Base-by-base conservation (phyloP, 495 filamentous ascomycete genomes). In the Hypoxylon lienhwacheense region DNA sequence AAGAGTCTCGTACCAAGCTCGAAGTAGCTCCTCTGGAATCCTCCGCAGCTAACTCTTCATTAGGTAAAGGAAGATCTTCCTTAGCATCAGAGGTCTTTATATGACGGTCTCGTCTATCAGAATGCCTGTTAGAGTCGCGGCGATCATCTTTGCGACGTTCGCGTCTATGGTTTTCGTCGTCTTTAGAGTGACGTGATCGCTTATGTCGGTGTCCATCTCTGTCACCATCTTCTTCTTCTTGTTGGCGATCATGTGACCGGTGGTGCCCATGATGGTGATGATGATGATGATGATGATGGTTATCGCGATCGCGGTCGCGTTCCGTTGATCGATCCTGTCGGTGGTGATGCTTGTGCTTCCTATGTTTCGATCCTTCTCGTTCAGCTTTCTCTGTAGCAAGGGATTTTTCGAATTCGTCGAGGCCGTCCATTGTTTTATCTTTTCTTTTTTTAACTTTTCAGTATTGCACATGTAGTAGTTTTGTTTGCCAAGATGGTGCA, bases 1-100 rank as follows among this genome's bases (percentile, higher is more conserved):
- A 98, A 3, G 87, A 81, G 71, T 97, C 95, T 48, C 93, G 73
- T 22, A 62, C 59, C 4, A 71, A 53, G 0, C 40, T 61, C 20
- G 66, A 63, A 24, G 36, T 43, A 15, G 61, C 37, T 22, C 28
- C 47, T 22, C 17, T 33, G 17, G 41, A 47, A 20, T 67, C 64
- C 15, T 42, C 64, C 1, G 71, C 51, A 14, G 56, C 64, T 50
- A 55, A 59, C 39, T 81, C 74, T 19, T 76, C 74, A 37, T 76
- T 69, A 2, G 70, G 77, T 25, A 77, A 51, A 12, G 70, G 74
- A 3, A 77, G 53, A 43, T 77, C 73, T 49, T 73, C 69, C 40
- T 77, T 77, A 4, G 73, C 68, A 63, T 78, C 80, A 12, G 66
- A 70, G 2, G 55, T 46, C 52, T 78, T 79, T 46, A 65, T 48